Evolutionary conservation across 805 yeast species (phyloP), one percentile per base, ranked within the genome.

Genomic region (Schwanniomyces occidentalis): DNA sequence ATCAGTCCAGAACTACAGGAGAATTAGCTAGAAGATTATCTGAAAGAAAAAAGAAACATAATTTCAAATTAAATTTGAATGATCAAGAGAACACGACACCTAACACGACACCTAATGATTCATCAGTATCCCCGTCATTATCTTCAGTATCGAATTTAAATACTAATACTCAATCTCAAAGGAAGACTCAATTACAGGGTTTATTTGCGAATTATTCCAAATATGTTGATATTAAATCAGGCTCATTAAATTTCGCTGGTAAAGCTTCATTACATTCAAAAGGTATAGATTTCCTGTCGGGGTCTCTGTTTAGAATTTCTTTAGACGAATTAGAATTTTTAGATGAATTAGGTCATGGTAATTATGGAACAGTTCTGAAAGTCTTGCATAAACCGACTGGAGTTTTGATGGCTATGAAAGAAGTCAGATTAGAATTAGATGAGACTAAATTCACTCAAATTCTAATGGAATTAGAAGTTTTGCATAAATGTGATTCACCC

Each of bases 381-480:
- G 99, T 91, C 3, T 65, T 87, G 27, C 97, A 93, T 61, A 87
- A 82, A 52, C 98, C 98, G 8, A 89, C 96, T 0, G 85, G 88
- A 14, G 85, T 91, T 13, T 63, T 80, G 13, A 89, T 93, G 97
- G 98, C 98, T 2, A 88, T 93, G 95, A 93, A 93, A 60, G 98
- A 93, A 58, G 96, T 93, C 28, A 71, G 96, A 35, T 66, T 93
- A 29, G 98, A 91, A 57, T 71, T 93, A 41, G 98, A 93, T 54
- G 97, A 91, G 51, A 75, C 86, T n/a, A 89, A 89, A 56, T 86
- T 93, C 58, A 76, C 91, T 41, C 98, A 93, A 54, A 93, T 93
- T 45, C 68, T 93, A 49, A 93, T 93, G 98, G 99, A 93, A 59
- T 69, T 93, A 42, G 98, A 93, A 51, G 84, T 93, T 34, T 72